A percentile compares a stretch with the other conserved stretches of the same genome.
Evolutionary conservation across 2,329 filamentous ascomycete genomes (phyloP).

Genomic region (Rhexocercosporidium sp.): DNA sequence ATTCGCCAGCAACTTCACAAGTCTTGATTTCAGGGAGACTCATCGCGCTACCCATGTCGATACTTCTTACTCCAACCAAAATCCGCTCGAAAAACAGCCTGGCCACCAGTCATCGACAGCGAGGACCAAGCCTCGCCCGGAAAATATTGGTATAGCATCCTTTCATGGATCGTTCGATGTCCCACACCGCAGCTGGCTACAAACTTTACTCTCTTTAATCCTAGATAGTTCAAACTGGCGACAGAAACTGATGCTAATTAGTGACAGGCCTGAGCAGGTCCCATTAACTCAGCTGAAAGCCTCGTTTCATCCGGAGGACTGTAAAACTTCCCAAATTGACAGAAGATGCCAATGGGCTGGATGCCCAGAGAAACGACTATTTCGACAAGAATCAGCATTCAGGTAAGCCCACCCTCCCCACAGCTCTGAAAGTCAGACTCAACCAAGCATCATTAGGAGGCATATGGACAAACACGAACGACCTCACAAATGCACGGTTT

Average conservation of each 20-base stretch:
- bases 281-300: neutral
- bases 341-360: constrained; percentile 9
- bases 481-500: constrained; percentile 20
- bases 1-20: too few relatives aligned
- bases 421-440: neutral
- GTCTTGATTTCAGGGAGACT: too few relatives aligned
- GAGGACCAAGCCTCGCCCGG: too few relatives aligned
- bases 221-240: neutral
- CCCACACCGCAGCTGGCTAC: neutral
- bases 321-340: neutral
- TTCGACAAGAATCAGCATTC: constrained; percentile 15
- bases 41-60: too few relatives aligned
- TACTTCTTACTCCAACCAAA: too few relatives aligned
- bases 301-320: neutral
- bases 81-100: too few relatives aligned
- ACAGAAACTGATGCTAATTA: neutral
- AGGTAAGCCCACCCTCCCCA: constrained; percentile 7
- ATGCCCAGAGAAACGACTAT: constrained; percentile 2
- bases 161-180: too few relatives aligned
- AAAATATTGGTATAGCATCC: too few relatives aligned
- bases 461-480: constrained; percentile 26
- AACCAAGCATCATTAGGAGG: neutral
- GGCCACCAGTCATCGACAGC: too few relatives aligned
- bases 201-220: neutral
- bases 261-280: neutral